Evolutionary conservation across 352 stramenopile species (phyloP), one percentile per base, ranked within the genome.

Genomic region (Phytophthora pseudosyringae): DNA sequence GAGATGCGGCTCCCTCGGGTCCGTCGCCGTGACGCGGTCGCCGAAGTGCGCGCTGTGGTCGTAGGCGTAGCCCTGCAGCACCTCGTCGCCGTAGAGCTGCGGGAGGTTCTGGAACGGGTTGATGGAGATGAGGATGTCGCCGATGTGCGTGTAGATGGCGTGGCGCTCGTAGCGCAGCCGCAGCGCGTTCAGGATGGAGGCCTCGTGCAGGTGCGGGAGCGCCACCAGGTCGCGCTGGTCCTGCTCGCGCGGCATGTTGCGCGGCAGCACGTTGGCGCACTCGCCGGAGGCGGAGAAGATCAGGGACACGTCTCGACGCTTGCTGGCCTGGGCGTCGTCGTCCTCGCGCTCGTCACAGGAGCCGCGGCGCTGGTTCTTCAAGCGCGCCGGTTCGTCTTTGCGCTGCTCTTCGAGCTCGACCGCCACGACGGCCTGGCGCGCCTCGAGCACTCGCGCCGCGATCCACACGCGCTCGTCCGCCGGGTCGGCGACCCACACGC

Each of bases 111-210:
- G 85, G 76, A 94, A 95, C 13, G 88, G 88, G 54, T 96, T 96
- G 55, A 95, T 91, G 15, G 88, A 93, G 59, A 96, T 81, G 32
- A 95, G 68, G 43, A 96, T 94, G 45, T 96, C 86, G 39, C 86
- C 89, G 40, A 93, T 93, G 62, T 81, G 83, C 9, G 89, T 96
- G 69, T 96, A 96, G 69, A 96, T 96, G 46, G 72, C 76, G 62
- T 96, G 80, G 33, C 85, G 80, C 38, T 82, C 76, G 67, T 94
- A 96, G 26, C 88, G 88, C 47, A 85, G 68, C 3, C 77, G 81
- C 54, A 96, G 78, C 35, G 83, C 80, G 43, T 95, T 80, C 13
- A 96, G 78, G 38, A 96, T 94, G 1, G 86, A 90, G 18, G 89
- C 86, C 51, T 95, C 89, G 51, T 96, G 88, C 25, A 96, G 69